Evolutionary conservation across 2,329 filamentous ascomycete genomes (phyloP), one percentile per base, ranked within the genome.

Genomic region (Colletotrichum neosansevieriae): DNA sequence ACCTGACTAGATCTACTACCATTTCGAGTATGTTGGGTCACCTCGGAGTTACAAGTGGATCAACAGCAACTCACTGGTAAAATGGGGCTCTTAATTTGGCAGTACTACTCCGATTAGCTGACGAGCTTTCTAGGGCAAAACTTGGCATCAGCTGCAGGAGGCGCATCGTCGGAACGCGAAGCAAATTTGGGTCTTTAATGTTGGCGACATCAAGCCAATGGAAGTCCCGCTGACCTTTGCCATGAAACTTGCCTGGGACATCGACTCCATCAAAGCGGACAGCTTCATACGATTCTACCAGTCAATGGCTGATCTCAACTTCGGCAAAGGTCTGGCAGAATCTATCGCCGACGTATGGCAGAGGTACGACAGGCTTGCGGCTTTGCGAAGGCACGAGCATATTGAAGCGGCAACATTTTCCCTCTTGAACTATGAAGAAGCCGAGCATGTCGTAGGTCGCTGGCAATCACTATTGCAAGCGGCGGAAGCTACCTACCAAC

Each of bases 21-120:
- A 90, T 70, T 86, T 89, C 44, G 86, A 90, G 70, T 90, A 89
- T 61, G 88, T 90, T 3, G 89, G 89, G 1, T 83, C 84, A 44
- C 87, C 88, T 3, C 81, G 88, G 12, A 84, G 85, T 74, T 88
- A 87, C 73, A 88, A 87, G 59, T 88, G 86, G 85, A 88, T 89
- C 71, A 89, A 91, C 72, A 89, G 85, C 3, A 88, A 88, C 67
- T 84, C 86, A 12, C 76, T 89, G 12, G 84, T 86, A 73, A 4
- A 74, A 2, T 66, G 13, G 11, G 10, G 15, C 1, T 9, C 0
- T 1, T 11, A 5, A 29, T 1, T 11, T 6, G 29, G 29, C 9
- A 29, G 29, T 29, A 29, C 29, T 29, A 9, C 29, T 29, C 29
- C 29, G 29, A 29, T 29, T 2, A 29, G 29, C 29, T 29, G 29